Evolutionary conservation across 495 filamentous ascomycete genomes (phyloP).

Genomic region (Trichocladium uniseriatum): DNA sequence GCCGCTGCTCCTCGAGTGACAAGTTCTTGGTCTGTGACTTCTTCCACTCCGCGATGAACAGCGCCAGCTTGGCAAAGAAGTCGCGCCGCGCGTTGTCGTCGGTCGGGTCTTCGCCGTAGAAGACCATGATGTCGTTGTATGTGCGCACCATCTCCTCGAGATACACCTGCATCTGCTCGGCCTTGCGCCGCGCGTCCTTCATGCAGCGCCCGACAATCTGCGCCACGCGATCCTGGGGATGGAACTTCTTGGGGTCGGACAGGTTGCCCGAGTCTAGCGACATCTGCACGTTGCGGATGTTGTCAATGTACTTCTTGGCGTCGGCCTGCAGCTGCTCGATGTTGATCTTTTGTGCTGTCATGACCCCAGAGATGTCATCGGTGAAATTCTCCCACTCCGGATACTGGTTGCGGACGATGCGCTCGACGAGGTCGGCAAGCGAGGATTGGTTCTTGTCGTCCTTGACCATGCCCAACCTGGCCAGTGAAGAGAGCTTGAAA

Average conservation of each 20-base stretch:
- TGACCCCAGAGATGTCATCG: conserved; percentile 75
- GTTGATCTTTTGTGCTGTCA: conserved; percentile 84
- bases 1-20: conserved; percentile 67
- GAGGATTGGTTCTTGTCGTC: conserved; percentile 97
- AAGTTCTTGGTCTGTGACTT: conserved; percentile 91
- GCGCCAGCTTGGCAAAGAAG: conserved; percentile 92
- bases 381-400: conserved; percentile 87
- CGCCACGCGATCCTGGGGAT: conserved; percentile 89
- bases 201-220: conserved; percentile 86
- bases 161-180: conserved; percentile 90
- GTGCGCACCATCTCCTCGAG: conserved; percentile 84
- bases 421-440: conserved; percentile 93
- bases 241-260: conserved; percentile 94
- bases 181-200: conserved; percentile 94
- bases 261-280: conserved; percentile 90
- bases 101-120: conserved; percentile 87
- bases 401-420: conserved; percentile 92
- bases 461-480: conserved; percentile 92
- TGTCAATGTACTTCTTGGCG: conserved; percentile 90
- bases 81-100: conserved; percentile 93
- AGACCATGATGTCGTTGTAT: conserved; percentile 92
- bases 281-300: conserved; percentile 84
- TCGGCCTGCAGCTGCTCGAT: conserved; percentile 84
- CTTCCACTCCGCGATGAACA: conserved; percentile 91
- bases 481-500: conserved; percentile 96